Conservation (phyloP, 345 rosid species). For the Rhizophora apiculata region DNA sequence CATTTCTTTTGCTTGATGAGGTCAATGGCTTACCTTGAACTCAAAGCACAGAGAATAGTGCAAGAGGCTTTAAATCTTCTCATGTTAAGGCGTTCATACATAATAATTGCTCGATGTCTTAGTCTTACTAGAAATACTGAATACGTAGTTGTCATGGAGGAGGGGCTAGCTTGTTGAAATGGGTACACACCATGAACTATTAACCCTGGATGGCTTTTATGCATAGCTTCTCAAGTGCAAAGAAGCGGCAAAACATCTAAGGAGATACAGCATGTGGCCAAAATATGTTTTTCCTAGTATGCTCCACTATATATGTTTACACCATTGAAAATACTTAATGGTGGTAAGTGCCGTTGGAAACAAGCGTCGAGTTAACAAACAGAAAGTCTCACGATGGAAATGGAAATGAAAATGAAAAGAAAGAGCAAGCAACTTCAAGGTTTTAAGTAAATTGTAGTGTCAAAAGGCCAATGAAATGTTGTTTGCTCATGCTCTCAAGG, state of each 20-base stretch:
- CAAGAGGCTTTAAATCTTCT: slow-evolving; percentile 93
- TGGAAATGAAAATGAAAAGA: too few species aligned
- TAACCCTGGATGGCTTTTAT: slow-evolving; percentile 66
- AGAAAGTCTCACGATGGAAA: too few species aligned
- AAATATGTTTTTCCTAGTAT: neutral
- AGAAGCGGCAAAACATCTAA: slow-evolving; percentile 92
- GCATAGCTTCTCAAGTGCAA: slow-evolving; percentile 93
- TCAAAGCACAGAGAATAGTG: slow-evolving; percentile 90
- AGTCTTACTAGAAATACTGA: slow-evolving; percentile 89
- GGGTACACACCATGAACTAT: slow-evolving; percentile 88
- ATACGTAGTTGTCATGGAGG: slow-evolving; percentile 95
- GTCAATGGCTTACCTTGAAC: slow-evolving; percentile 96
- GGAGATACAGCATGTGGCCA: slow-evolving; percentile 51
- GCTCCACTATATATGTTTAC: too few species aligned
- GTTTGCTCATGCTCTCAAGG: too few species aligned
- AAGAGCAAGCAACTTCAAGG: too few species aligned
- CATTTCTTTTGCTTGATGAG: slow-evolving; percentile 90
- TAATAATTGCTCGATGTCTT: slow-evolving; percentile 87
- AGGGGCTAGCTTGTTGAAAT: slow-evolving; percentile 92
- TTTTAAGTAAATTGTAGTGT: too few species aligned
- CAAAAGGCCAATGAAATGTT: too few species aligned
- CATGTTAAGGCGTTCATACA: slow-evolving; percentile 93
- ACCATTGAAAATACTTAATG: neutral
- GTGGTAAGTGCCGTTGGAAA: slow-evolving; percentile 1
- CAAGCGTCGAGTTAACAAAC: too few species aligned